These are phyloP conservation scores for Ogataea ramenticola DNA, from an alignment of 805 yeast genomes.

Conservation along the genomic window DNA sequence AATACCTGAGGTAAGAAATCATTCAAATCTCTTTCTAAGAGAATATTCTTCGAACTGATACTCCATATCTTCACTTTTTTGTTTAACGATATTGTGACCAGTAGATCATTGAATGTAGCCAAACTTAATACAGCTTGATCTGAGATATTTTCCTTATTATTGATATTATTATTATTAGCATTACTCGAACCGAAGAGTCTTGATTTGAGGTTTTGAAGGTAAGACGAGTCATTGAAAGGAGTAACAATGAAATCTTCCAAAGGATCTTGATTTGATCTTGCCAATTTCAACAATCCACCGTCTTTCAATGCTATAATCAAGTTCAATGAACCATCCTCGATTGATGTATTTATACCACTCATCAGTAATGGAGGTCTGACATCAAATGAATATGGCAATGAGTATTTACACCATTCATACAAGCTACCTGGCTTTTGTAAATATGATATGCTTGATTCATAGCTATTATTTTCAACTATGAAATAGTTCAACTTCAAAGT, in stretches of 20 bases:
- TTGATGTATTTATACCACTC: constrained; percentile 4
- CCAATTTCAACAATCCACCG: constrained; percentile 66
- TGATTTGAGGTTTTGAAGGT: constrained; percentile 25
- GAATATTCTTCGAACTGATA: constrained; percentile 24
- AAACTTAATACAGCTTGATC: constrained; percentile 16
- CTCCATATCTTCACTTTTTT: constrained; percentile 57
- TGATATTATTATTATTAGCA: constrained; percentile 1
- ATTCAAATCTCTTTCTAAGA: constrained; percentile 16
- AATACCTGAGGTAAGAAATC: constrained; percentile 13
- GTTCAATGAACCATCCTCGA: constrained; percentile 34
- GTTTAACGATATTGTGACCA: constrained; percentile 44
- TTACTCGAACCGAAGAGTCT: constrained; percentile 14
- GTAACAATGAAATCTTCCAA: constrained; percentile 13
- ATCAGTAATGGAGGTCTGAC: constrained; percentile 49
- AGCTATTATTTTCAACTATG: constrained; percentile 8
- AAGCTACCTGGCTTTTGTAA: constrained; percentile 18
- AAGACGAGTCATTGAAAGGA: constrained; percentile 49
- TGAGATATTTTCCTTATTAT: constrained; percentile 4
- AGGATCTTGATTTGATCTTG: constrained; percentile 17
- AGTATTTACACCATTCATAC: constrained; percentile 57
- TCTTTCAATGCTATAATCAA: constrained; percentile 60
- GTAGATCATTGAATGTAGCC: constrained; percentile 6
- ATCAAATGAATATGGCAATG: constrained; percentile 61
- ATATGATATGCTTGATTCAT: constrained; percentile 1
- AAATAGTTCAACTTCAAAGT: constrained; percentile 38